Percentiles rank a stretch among this genome's conserved stretches.
phyloP scores from a whole-genome alignment of 441 rosid species.

The Mallotus japonicus region DNA sequence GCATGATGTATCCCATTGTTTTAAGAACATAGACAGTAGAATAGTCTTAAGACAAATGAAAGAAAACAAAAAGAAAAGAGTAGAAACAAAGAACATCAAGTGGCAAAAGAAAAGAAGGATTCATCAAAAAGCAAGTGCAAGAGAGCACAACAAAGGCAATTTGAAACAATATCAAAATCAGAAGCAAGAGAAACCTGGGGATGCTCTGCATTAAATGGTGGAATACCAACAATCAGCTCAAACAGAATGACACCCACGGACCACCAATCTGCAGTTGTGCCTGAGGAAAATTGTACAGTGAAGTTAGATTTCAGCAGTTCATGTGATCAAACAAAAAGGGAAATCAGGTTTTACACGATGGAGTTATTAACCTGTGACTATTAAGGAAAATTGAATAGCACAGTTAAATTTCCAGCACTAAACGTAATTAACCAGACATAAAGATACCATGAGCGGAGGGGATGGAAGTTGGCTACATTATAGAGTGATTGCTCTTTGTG shows the following conservation, averaged over 20 bases:
- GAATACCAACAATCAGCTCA: slow-evolving; percentile 96
- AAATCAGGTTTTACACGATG: background rate
- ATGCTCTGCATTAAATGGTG: slow-evolving; percentile 98
- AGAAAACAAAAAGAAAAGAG: background rate
- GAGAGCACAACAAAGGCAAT: slow-evolving; percentile 6
- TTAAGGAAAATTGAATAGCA: background rate
- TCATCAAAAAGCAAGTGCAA: slow-evolving; percentile 6
- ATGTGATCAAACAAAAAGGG: slow-evolving; percentile 14
- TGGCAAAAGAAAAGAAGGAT: background rate
- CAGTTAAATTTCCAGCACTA: background rate
- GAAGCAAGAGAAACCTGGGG: slow-evolving; percentile 66
- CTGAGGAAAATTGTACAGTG: slow-evolving; percentile 43
- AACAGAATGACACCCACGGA: slow-evolving; percentile 96
- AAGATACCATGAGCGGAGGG: background rate
- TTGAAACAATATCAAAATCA: slow-evolving; percentile 16
- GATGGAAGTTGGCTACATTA: no score
- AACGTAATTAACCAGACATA: background rate
- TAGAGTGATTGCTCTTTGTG: no score
- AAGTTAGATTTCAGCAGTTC: slow-evolving; percentile 8
- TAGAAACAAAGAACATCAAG: background rate
- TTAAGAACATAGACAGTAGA: background rate
- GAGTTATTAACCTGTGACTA: no score
- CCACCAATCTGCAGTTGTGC: slow-evolving; percentile 99
- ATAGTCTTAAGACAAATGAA: background rate
- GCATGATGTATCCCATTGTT: background rate